Evolutionary conservation across 2,329 filamentous ascomycete species (phyloP).

Genomic region (Aspergillus luchuensis): DNA sequence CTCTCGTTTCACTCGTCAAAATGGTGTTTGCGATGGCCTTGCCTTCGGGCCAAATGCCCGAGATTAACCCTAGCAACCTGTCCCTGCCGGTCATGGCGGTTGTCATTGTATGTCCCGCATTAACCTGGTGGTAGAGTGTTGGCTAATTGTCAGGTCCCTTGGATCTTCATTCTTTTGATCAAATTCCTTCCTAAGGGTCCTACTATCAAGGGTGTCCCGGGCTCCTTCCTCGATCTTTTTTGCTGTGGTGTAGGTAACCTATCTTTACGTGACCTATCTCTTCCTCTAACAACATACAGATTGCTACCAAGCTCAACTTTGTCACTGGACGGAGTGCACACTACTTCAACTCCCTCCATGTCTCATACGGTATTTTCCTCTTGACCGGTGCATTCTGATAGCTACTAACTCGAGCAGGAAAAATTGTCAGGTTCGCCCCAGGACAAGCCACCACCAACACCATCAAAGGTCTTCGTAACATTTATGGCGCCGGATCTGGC

Average conservation of each 20-base stretch:
- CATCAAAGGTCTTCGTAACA: constrained; percentile 26
- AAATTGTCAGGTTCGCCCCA: constrained; percentile 25
- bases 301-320: constrained; percentile 25
- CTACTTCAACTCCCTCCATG: constrained; percentile 23
- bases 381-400: background rate
- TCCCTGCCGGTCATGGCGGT: constrained; percentile 7
- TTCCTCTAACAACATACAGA: constrained; percentile 10
- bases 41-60: constrained; percentile 6
- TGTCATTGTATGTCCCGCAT: constrained; percentile 1
- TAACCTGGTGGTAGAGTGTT: background rate
- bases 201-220: constrained; percentile 20
- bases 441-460: constrained; percentile 31
- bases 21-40: constrained; percentile 10
- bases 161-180: constrained; percentile 21
- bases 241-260: constrained; percentile 22
- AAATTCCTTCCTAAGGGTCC: constrained; percentile 21
- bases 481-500: constrained; percentile 24
- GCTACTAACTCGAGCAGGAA: constrained; percentile 16
- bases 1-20: background rate
- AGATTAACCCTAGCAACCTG: constrained; percentile 5
- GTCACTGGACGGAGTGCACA: constrained; percentile 24
- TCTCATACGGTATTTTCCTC: constrained; percentile 19
- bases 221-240: constrained; percentile 18
- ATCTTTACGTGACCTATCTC: background rate
- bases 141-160: constrained; percentile 9